Base-by-base conservation (phyloP, 2,329 filamentous ascomycete genomes). In the Hymenoscyphus scutula region DNA sequence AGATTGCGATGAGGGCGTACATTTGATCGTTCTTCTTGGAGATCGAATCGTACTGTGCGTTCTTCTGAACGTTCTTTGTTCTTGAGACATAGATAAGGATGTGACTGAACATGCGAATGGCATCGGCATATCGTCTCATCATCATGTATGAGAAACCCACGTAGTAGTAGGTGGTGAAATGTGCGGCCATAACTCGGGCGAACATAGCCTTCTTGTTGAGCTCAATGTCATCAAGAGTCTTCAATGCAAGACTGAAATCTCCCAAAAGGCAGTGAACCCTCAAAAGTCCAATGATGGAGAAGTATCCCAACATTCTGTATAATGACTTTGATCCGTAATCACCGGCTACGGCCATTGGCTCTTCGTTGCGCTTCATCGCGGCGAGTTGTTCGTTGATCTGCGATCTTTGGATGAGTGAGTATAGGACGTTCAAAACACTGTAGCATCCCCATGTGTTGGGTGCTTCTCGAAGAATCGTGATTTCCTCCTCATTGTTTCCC, bases 141-240 rank as follows among this genome's bases (percentile, higher is more conserved):
- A 99, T 99, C 94, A 99, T 98, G 89, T 99, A 99, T 71, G 92
- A 96, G 87, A 99, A 99, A 71, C 95, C 95, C 67, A 99, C 94
- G 78, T 98, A 98, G 87, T 99, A 99, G 87, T 98, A 99, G 69
- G 95, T 99, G 71, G 94, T 97, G 82, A 98, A 98, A 83, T 99
- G 95, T 63, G 95, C 95, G 60, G 95, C 94, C 95, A 99, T 98
- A 77, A 99, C 95, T 70, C 95, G 91, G 67, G 95, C 94, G 77
- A 99, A 99, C 91, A 98, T 98, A 78, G 95, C 93, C 84, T 98
- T 98, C 85, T 99, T 99, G 85, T 98, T 99, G 74, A 99, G 88
- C 85, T 99, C 95, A 75, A 99, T 98, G 77, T 98, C 94, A 77
- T 99, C 95, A 69, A 99, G 90, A 38, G 95, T 99, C 87, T 98